Evolutionary conservation across 2,329 filamentous ascomycete genomes (phyloP), one percentile per base, ranked within the genome.

Genomic region (Didymellaceae sp.): DNA sequence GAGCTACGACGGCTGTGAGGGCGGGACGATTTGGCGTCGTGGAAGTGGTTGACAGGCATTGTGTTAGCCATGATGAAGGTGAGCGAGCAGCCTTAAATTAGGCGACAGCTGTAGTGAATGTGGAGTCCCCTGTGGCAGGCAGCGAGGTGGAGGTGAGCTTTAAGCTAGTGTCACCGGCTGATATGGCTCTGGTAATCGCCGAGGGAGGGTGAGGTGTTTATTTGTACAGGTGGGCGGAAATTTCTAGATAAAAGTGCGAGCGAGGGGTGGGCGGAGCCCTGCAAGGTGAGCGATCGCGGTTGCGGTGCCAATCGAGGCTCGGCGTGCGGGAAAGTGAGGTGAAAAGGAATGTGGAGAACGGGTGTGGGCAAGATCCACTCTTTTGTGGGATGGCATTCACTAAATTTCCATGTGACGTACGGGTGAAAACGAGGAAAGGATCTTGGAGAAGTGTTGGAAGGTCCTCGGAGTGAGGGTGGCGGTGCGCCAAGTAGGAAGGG

Each of bases 1-100:
- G 67, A 71, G 48, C 54, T 64, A 20, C 62, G 64, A 14, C 66
- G 66, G 16, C 38, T 52, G 31, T 59, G 62, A 20, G 62, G 45
- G 20, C 41, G 51, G 30, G 49, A 45, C 21, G 45, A 52, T 25
- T 43, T 37, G 26, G 65, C 53, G 24, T 64, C 59, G 46, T 65
- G 61, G 26, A 66, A 61, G 47, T 58, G 37, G 32, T 59, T 58
- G 30, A 62, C 57, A 28, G 45, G 30, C 21, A 61, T 57, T 62
- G 68, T 68, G 54, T 28, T 55, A 54, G 38, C 44, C 47, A 47
- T 45, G 44, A 21, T 45, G 50, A 54, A 22, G 24, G 40, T 42
- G 41, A 25, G 39, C 45, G 38, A 9, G 39, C 8, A 30, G 31
- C 33, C 28, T 32, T 14, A 8, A 16, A 5, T 8, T 20, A 13